Percentiles rank a stretch among this genome's conserved stretches.
These are phyloP conservation scores for Pyrus betulifolia DNA, from an alignment of 306 rosid genomes.

Conservation along the genomic window DNA sequence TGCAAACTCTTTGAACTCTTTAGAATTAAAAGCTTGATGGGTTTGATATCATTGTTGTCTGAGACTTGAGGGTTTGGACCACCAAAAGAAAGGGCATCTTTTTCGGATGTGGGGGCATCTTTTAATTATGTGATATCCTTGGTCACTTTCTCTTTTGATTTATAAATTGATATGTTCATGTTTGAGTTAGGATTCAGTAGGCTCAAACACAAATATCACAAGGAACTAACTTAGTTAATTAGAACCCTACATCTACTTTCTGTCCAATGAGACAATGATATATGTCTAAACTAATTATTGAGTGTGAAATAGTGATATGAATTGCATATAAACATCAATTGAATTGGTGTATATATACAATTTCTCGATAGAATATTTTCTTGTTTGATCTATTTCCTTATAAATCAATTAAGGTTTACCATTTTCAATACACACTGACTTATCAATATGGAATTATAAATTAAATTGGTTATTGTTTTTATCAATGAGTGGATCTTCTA, in stretches of 20 bases:
- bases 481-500: not conserved
- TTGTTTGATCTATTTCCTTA: not conserved
- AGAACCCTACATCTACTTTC: not conserved
- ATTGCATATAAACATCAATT: not conserved
- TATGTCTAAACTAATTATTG: not conserved
- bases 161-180: constrained; percentile 7
- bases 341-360: not conserved
- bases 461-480: not conserved
- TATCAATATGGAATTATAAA: not conserved
- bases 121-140: constrained; percentile 17
- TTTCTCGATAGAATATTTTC: not conserved
- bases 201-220: not conserved
- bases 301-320: not conserved
- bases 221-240: not conserved
- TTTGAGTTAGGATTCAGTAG: not conserved
- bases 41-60: constrained; percentile 55
- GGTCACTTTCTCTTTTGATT: constrained; percentile 9
- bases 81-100: constrained; percentile 41
- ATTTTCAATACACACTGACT: not conserved
- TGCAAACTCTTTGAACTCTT: constrained; percentile 37
- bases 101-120: constrained; percentile 47
- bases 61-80: constrained; percentile 45
- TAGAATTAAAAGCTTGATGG: constrained; percentile 47
- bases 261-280: not conserved
- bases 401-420: not conserved